Percentiles rank a stretch among this genome's conserved stretches.
These are phyloP conservation scores for Musa beccarii DNA, from an alignment of 176 grass and related monocot species.

Conservation along the genomic window DNA sequence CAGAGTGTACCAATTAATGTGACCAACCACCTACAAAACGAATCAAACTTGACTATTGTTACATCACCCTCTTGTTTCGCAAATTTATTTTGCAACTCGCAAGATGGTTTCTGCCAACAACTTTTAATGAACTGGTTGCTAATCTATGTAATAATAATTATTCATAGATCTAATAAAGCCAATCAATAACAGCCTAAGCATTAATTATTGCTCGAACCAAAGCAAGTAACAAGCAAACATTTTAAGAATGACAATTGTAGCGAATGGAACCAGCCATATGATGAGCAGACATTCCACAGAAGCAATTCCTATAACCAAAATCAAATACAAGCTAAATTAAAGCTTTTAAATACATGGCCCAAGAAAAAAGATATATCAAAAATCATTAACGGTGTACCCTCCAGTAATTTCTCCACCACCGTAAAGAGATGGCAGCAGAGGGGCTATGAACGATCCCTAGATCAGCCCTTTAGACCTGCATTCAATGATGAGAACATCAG, in stretches of 20 bases:
- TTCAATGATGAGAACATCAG: neutral
- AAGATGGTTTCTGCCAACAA: no score
- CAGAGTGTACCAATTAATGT: no score
- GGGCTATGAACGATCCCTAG: neutral
- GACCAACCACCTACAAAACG: no score
- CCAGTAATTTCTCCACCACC: neutral
- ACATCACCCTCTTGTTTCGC: no score
- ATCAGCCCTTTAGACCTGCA: constrained; percentile 8
- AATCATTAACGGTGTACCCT: neutral
- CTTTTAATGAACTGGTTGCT: neutral
- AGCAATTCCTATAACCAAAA: neutral
- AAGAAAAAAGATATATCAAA: neutral
- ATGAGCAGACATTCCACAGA: neutral
- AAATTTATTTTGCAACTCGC: no score
- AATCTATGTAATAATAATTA: neutral
- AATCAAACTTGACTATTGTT: no score
- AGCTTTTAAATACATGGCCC: neutral
- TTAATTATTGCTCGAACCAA: neutral
- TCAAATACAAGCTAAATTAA: neutral
- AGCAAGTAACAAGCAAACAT: neutral
- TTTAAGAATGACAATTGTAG: neutral
- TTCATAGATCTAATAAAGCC: neutral
- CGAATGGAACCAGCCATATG: neutral
- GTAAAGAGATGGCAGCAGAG: neutral
- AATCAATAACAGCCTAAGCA: neutral